Percentiles rank a stretch among this genome's conserved stretches.
These are phyloP conservation scores for Blastobotrys serpentis DNA, from an alignment of 1,139 yeast species.

Conservation along the genomic window DNA sequence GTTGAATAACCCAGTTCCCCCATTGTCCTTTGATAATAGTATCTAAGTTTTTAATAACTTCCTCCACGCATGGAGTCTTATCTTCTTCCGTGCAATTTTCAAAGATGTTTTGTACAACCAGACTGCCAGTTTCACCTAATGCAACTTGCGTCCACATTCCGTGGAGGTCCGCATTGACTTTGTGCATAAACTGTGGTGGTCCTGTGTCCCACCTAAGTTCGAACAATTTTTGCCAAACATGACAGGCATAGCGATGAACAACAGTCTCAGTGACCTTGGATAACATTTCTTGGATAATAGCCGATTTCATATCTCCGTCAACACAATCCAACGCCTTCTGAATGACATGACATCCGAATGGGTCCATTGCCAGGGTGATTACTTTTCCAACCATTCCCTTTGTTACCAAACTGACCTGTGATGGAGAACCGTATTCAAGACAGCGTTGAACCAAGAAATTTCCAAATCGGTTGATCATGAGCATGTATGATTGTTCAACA, in stretches of 20 bases:
- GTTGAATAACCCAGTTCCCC: slow-evolving; percentile 45
- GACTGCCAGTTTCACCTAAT: slow-evolving; percentile 42
- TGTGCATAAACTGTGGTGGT: slow-evolving; percentile 38
- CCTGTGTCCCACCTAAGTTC: slow-evolving; percentile 40
- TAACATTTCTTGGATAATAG: slow-evolving; percentile 41
- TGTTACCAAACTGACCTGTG: slow-evolving; percentile 37
- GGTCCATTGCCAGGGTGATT: slow-evolving; percentile 38
- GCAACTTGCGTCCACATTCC: slow-evolving; percentile 44
- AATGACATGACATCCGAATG: slow-evolving; percentile 47
- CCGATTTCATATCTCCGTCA: slow-evolving; percentile 32
- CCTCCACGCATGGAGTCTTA: slow-evolving; percentile 40
- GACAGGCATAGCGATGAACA: slow-evolving; percentile 43
- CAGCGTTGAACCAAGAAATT: slow-evolving; percentile 45
- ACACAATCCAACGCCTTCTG: slow-evolving; percentile 45
- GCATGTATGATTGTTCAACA: slow-evolving; percentile 34
- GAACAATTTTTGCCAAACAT: slow-evolving; percentile 47
- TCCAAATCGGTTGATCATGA: slow-evolving; percentile 45
- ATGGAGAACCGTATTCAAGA: slow-evolving; percentile 40
- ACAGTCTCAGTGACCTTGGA: slow-evolving; percentile 38
- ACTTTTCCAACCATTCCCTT: slow-evolving; percentile 38
- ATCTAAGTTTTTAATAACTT: slow-evolving; percentile 38
- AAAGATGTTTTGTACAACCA: slow-evolving; percentile 44
- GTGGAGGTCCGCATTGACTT: slow-evolving; percentile 38
- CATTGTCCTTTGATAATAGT: slow-evolving; percentile 40
- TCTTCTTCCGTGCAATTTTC: slow-evolving; percentile 41